Evolutionary conservation across 495 filamentous ascomycete species (phyloP), one percentile per base, ranked within the genome.

Genomic region (Endocarpon pusillum): DNA sequence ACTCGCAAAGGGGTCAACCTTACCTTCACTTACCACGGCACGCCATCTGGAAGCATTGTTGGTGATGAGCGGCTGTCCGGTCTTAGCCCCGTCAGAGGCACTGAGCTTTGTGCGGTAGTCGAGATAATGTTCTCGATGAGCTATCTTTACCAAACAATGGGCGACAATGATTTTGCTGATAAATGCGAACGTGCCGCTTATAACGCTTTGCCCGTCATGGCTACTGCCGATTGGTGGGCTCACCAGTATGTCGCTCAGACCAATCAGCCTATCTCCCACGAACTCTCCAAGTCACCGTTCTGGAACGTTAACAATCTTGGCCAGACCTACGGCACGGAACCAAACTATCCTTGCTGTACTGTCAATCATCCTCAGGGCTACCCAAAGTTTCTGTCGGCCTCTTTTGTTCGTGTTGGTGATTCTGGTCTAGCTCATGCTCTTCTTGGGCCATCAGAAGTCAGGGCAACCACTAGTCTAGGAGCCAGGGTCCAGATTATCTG

Each of bases 331-430:
- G 49, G 45, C 4, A 22, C 51, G 20, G 56, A 54, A 23, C 54
- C 58, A 7, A 51, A 59, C 28, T 59, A 60, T 34, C 66, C 69
- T 4, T 75, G 72, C 53, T 75, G 72, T 46, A 73, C 70, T 2
- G 71, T 77, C 35, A 75, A 75, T 43, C 62, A 73, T 45, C 66
- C 62, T 0, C 69, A 75, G 44, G 71, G 64, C 0, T 65, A 61
- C 38, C 71, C 72, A 0, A 75, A 77, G 37, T 73, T 69, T 37
- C 49, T 71, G 11, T 49, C 47, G 7, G 39, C 45, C 27, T 51
- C 49, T 19, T 53, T 45, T 33, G 42, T 46, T 25, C 28, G 36
- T 7, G 36, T 38, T 24, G 47, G 47, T 17, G 34, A 47, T 20
- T 37, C 46, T 32, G 33, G 48, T 36, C 3, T 52, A 4, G 36